Evolutionary conservation across 169 alveolate species (phyloP), one percentile per base, ranked within the genome.

Genomic region (Besnoitia besnoiti): DNA sequence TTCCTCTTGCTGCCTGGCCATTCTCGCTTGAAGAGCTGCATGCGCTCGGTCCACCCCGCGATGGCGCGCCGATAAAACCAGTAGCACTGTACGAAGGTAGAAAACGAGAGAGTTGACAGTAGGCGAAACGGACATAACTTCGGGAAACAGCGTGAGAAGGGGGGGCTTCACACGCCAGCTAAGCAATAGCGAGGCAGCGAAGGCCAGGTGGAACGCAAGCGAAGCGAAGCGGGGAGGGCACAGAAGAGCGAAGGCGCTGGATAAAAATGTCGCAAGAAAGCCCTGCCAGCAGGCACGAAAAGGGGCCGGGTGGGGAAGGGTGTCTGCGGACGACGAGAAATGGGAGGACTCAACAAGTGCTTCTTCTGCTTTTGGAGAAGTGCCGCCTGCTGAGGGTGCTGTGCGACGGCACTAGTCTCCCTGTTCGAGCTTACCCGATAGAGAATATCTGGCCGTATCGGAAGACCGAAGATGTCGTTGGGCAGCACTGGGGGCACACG

Each of bases 1-100:
- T 97, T 97, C 77, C 93, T 95, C 39, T 96, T 95, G 85, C 97
- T 95, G 21, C 98, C 97, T 0, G 97, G 98, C 97, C 98, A 95
- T 88, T 96, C 98, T 97, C 98, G 96, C 82, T 96, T 96, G 95
- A 91, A 96, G 51, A 97, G 95, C 85, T 96, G 98, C 98, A 96
- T 96, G 87, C 96, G 95, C 91, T 96, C 98, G 24, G 95, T 94
- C 91, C 96, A 96, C n/a, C 98, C 98, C 35, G 98, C 98, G 85
- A 95, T 85, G 0, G 97, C 97, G 3, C 98, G 85, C 82, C 98
- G 90, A 50, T 95, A 93, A 92, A 95, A 96, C 95, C 94, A 94
- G 91, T 96, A 97, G 90, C 98, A 96, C 79, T 84, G 91, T 0
- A 19, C 39, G 33, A 61, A 10, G 39, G 39, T 39, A 35, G 35